A percentile compares a stretch with the other conserved stretches of the same genome.
Evolutionary conservation across 495 filamentous ascomycete genomes (phyloP).

Genomic region (Lentithecium fluviatile): DNA sequence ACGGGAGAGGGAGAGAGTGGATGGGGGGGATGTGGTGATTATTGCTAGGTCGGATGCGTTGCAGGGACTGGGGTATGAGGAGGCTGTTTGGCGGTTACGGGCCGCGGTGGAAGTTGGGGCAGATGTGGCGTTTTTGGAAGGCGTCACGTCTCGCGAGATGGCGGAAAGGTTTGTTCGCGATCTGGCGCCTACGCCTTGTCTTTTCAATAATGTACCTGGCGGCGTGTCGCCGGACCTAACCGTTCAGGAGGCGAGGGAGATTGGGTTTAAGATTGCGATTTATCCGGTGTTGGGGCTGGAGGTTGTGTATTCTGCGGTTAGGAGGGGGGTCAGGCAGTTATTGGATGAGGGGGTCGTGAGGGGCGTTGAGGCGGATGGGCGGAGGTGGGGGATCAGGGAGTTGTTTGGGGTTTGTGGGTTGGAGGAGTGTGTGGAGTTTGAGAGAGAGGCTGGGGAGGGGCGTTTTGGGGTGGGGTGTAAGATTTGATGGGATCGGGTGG

Average conservation of each 20-base stretch:
- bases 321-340: conserved; percentile 29
- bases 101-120: conserved; percentile 58
- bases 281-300: conserved; percentile 36
- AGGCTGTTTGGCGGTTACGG: conserved; percentile 55
- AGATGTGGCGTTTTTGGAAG: conserved; percentile 67
- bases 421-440: conserved; percentile 57
- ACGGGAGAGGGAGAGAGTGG: conserved; percentile 54
- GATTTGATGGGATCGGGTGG: too few relatives aligned
- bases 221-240: conserved; percentile 59
- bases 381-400: conserved; percentile 43
- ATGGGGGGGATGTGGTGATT: conserved; percentile 60
- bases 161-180: conserved; percentile 53
- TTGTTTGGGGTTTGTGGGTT: conserved; percentile 62
- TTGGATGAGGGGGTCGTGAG: conserved; percentile 30
- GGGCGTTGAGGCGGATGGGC: conserved; percentile 33
- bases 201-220: conserved; percentile 65
- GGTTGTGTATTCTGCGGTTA: conserved; percentile 35
- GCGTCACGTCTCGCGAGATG: conserved; percentile 57
- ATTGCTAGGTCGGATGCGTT: conserved; percentile 69
- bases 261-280: conserved; percentile 66
- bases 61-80: conserved; percentile 63
- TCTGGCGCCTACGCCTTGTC: conserved; percentile 57
- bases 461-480: too few relatives aligned
- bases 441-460: conserved; percentile 57
- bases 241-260: conserved; percentile 55